These are phyloP conservation scores for Cytospora schulzeri DNA, from an alignment of 2,329 filamentous ascomycete species.

Conservation along the genomic window DNA sequence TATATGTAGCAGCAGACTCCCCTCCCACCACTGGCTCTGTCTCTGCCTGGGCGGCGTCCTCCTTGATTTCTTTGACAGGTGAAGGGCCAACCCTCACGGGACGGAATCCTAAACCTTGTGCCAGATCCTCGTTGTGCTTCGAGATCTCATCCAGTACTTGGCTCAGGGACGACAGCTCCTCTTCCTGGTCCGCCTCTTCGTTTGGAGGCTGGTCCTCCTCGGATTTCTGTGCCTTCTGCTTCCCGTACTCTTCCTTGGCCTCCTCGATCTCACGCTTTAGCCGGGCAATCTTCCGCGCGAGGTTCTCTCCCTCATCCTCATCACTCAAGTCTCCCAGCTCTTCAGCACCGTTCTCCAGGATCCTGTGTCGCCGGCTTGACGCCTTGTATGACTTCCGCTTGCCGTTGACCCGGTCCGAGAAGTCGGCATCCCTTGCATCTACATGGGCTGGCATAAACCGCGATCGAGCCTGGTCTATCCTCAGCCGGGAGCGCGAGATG, in stretches of 20 bases:
- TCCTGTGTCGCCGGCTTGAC: slow-evolving; percentile 66
- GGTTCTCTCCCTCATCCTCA: slow-evolving; percentile 70
- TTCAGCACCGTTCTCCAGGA: slow-evolving; percentile 63
- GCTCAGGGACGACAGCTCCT: slow-evolving; percentile 69
- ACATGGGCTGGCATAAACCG: slow-evolving; percentile 76
- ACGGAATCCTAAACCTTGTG: slow-evolving; percentile 32
- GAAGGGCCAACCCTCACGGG: slow-evolving; percentile 30
- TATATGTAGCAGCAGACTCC: slow-evolving; percentile 56
- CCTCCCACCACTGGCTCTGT: slow-evolving; percentile 31
- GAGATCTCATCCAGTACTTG: slow-evolving; percentile 70
- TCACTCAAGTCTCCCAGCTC: slow-evolving; percentile 72
- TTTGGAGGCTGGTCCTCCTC: slow-evolving; percentile 45
- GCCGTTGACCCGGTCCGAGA: slow-evolving; percentile 83
- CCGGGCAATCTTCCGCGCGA: slow-evolving; percentile 79
- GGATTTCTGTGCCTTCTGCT: slow-evolving; percentile 44
- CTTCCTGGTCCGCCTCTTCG: slow-evolving; percentile 46
- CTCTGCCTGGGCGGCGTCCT: slow-evolving; percentile 32
- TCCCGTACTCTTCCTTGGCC: slow-evolving; percentile 64
- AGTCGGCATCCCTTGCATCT: slow-evolving; percentile 78
- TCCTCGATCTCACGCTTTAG: slow-evolving; percentile 82
- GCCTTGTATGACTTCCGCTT: slow-evolving; percentile 84
- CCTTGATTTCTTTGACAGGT: slow-evolving; percentile 28
- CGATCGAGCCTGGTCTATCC: slow-evolving; percentile 76
- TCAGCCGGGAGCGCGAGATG: slow-evolving; percentile 76
- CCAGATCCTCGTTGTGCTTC: slow-evolving; percentile 34